Conservation (phyloP, 2,329 filamentous ascomycete species). For the Fusarium sublunatum region DNA sequence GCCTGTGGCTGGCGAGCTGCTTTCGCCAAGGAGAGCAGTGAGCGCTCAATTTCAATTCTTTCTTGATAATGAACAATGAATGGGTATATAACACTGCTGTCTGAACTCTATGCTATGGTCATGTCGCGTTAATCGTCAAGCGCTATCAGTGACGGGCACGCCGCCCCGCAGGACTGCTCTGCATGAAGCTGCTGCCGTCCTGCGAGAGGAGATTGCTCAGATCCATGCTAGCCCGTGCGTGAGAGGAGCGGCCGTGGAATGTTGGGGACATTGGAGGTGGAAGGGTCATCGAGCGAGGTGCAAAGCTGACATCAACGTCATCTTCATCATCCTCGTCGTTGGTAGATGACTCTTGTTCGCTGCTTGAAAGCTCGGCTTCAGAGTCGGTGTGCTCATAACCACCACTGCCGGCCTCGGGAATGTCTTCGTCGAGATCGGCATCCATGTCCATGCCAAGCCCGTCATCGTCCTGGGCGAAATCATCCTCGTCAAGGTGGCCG, state of each 20-base stretch:
- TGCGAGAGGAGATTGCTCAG: conserved; percentile 66
- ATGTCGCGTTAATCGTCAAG: conserved; percentile 26
- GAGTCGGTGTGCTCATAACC: conserved; percentile 84
- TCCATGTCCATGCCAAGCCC: conserved; percentile 63
- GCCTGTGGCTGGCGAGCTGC: conserved; percentile 22
- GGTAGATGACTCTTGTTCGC: conserved; percentile 55
- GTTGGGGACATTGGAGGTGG: conserved; percentile 54
- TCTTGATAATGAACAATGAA: conserved; percentile 31
- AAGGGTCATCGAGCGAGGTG: conserved; percentile 51
- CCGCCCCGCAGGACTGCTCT: conserved; percentile 64
- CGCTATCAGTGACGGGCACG: conserved; percentile 48
- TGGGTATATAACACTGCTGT: conserved; percentile 42
- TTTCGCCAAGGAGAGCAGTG: conserved; percentile 14
- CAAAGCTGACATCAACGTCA: conserved; percentile 53
- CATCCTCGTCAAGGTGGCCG: conserved; percentile 72
- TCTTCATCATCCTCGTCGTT: conserved; percentile 50
- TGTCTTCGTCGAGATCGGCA: conserved; percentile 76
- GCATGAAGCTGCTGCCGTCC: conserved; percentile 68
- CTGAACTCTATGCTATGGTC: conserved; percentile 19
- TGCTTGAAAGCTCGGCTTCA: conserved; percentile 70
- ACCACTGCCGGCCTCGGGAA: conserved; percentile 72
- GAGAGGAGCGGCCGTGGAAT: conserved; percentile 46
- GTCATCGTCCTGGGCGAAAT: conserved; percentile 57
- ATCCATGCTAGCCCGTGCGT: conserved; percentile 63
- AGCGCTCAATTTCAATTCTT: conserved; percentile 33